Evolutionary conservation across 2,329 filamentous ascomycete species (phyloP).

Genomic region (Sporothrix schenckii): DNA sequence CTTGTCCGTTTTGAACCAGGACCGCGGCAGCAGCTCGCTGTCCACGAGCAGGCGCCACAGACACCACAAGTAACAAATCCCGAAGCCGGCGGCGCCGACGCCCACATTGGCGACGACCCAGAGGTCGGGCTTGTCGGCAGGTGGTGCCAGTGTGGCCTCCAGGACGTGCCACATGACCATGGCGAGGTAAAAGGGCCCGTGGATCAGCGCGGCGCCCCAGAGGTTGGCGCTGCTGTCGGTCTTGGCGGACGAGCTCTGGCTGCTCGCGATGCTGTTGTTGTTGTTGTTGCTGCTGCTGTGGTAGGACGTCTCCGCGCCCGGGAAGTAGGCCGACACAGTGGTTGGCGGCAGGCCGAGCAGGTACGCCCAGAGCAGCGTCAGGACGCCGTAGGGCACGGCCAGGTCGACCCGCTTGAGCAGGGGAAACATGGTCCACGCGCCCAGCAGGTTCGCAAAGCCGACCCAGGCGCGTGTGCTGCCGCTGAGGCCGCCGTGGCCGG

Average conservation of each 20-base stretch:
- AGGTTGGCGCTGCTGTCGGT: constrained; percentile 45
- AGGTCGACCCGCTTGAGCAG: constrained; percentile 84
- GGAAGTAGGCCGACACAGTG: constrained; percentile 68
- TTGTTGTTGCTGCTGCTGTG: neutral
- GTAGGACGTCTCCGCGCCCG: constrained; percentile 38
- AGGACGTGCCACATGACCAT: constrained; percentile 83
- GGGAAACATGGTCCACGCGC: constrained; percentile 91
- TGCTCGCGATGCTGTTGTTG: too few species aligned
- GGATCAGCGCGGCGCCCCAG: constrained; percentile 68
- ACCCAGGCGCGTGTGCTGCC: constrained; percentile 84
- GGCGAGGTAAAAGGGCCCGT: constrained; percentile 72
- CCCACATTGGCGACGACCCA: constrained; percentile 93
- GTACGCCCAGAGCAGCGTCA: constrained; percentile 88
- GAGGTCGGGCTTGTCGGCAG: constrained; percentile 79
- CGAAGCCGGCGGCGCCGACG: constrained; percentile 82
- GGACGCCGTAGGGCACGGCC: constrained; percentile 77
- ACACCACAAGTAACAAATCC: constrained; percentile 90
- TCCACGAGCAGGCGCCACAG: constrained; percentile 67
- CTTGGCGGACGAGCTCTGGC: constrained; percentile 37
- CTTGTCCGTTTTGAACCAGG: constrained; percentile 37
- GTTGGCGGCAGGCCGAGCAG: constrained; percentile 83
- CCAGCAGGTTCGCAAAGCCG: constrained; percentile 90
- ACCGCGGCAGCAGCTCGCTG: constrained; percentile 54
- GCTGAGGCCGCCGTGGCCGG: constrained; percentile 74
- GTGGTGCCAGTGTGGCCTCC: constrained; percentile 69